These are phyloP conservation scores for Aspergillus oerlinghausenensis DNA, from an alignment of 2,329 filamentous ascomycete species.

Conservation along the genomic window DNA sequence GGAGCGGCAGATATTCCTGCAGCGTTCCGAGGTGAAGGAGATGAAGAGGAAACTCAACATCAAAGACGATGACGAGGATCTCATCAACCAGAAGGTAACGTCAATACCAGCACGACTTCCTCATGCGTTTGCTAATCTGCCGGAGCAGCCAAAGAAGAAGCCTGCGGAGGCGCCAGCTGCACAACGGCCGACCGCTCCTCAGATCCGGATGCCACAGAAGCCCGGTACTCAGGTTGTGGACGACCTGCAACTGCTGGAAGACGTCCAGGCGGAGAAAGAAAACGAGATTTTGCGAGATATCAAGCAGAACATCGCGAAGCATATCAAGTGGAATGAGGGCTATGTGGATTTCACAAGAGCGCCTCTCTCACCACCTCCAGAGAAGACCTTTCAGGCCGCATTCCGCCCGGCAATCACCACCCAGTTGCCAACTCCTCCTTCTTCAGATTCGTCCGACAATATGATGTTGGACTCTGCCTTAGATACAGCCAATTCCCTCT, in stretches of 20 bases:
- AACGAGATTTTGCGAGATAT: conserved; percentile 77
- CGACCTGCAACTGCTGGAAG: conserved; percentile 71
- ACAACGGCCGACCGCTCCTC: conserved; percentile 59
- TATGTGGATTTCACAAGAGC: conserved; percentile 83
- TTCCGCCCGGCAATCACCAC: conserved; percentile 67
- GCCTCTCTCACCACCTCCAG: conserved; percentile 73
- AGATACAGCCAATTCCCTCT: conserved; percentile 30
- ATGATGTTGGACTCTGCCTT: conserved; percentile 31
- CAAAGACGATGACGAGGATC: conserved; percentile 88
- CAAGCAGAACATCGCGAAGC: conserved; percentile 80
- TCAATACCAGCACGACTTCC: conserved; percentile 17
- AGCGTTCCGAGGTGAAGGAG: conserved; percentile 76
- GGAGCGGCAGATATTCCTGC: conserved; percentile 76
- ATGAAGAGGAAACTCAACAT: conserved; percentile 84
- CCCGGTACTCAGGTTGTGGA: conserved; percentile 70
- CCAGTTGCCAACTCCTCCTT: conserved; percentile 54
- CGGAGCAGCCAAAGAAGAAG: conserved; percentile 66
- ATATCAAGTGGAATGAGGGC: conserved; percentile 85
- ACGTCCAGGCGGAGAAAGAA: conserved; percentile 75
- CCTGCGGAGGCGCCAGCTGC: conserved; percentile 55
- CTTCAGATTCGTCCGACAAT: conserved; percentile 45
- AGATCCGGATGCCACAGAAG: conserved; percentile 65
- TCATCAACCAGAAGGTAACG: conserved; percentile 87
- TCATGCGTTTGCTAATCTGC: conserved; percentile 34
- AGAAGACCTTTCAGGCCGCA: conserved; percentile 56